These are phyloP conservation scores for Sicyos edulis DNA, from an alignment of 306 rosid genomes.

Conservation along the genomic window DNA sequence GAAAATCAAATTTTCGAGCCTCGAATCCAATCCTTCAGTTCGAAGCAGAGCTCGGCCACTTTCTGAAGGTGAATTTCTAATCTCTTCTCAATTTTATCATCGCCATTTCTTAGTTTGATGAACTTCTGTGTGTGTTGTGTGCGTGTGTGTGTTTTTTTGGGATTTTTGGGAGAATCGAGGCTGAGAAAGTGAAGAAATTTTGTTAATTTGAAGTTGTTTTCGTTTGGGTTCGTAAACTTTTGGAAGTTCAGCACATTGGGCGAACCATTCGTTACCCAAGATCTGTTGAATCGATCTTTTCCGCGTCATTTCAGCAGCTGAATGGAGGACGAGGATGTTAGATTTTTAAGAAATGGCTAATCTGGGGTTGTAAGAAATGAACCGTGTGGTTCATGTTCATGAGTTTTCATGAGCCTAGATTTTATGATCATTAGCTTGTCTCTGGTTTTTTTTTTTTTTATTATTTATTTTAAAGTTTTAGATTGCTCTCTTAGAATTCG, in stretches of 20 bases:
- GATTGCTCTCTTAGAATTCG: not conserved
- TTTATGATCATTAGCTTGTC: not conserved
- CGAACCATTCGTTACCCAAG: not conserved
- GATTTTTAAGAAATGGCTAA: not conserved
- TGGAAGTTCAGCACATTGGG: not conserved
- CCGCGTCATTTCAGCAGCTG: not conserved
- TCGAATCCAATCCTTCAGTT: not conserved
- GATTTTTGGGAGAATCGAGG: not conserved
- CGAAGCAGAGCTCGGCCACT: not conserved
- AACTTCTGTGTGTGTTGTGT: not conserved
- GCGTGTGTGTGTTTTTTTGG: not conserved
- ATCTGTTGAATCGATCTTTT: not conserved
- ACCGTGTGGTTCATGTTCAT: not conserved
- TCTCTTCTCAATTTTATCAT: constrained; percentile 19
- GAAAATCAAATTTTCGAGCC: not conserved
- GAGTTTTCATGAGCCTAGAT: not conserved
- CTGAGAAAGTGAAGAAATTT: not conserved
- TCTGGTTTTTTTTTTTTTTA: too few relatives aligned
- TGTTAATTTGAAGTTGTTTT: not conserved
- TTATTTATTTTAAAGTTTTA: not conserved
- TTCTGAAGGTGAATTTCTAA: constrained; percentile 30
- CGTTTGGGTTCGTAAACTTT: not conserved
- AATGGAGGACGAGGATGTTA: not conserved
- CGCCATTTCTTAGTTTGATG: not conserved
- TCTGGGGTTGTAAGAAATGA: not conserved